These are phyloP conservation scores for Gaeumannomyces tritici DNA, from an alignment of 2,329 filamentous ascomycete genomes.

Conservation along the genomic window DNA sequence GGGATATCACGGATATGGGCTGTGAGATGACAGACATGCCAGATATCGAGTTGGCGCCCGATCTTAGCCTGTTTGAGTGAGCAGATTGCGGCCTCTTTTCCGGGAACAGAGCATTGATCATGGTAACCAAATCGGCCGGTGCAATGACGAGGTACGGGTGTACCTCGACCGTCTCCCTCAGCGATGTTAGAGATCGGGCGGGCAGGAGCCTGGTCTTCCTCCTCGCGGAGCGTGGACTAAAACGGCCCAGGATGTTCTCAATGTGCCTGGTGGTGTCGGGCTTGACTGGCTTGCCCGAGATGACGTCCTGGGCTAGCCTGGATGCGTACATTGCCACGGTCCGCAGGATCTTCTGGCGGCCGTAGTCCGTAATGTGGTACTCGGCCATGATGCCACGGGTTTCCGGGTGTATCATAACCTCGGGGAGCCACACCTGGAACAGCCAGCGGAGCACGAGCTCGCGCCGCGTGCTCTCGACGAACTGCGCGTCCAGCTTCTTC, in stretches of 20 bases:
- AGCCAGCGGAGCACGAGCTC: constrained; percentile 89
- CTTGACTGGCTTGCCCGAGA: constrained; percentile 47
- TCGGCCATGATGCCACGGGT: constrained; percentile 70
- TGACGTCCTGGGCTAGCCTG: constrained; percentile 68
- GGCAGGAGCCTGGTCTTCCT: constrained; percentile 52
- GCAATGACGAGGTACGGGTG: constrained; percentile 74
- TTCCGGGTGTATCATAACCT: constrained; percentile 83
- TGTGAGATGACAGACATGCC: constrained; percentile 61
- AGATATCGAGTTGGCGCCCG: constrained; percentile 56
- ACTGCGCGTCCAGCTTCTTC: constrained; percentile 62
- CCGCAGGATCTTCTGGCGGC: constrained; percentile 69
- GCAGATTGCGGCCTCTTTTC: constrained; percentile 56
- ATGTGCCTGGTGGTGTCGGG: constrained; percentile 58
- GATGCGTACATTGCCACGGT: constrained; percentile 75
- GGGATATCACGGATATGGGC: constrained; percentile 49
- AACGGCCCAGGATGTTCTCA: constrained; percentile 59
- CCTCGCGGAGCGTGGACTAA: constrained; percentile 42
- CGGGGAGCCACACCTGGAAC: constrained; percentile 77
- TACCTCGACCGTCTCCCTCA: constrained; percentile 68
- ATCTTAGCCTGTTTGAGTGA: constrained; percentile 53
- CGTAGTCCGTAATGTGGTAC: constrained; percentile 87
- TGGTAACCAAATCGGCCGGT: constrained; percentile 66
- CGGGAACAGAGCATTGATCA: constrained; percentile 79
- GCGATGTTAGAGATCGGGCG: constrained; percentile 61
- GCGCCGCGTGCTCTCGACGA: constrained; percentile 64